Percentiles rank a stretch among this genome's conserved stretches.
Evolutionary conservation across 192 early-diverging fungal species (phyloP).

Genomic region (Coemansia sp.): DNA sequence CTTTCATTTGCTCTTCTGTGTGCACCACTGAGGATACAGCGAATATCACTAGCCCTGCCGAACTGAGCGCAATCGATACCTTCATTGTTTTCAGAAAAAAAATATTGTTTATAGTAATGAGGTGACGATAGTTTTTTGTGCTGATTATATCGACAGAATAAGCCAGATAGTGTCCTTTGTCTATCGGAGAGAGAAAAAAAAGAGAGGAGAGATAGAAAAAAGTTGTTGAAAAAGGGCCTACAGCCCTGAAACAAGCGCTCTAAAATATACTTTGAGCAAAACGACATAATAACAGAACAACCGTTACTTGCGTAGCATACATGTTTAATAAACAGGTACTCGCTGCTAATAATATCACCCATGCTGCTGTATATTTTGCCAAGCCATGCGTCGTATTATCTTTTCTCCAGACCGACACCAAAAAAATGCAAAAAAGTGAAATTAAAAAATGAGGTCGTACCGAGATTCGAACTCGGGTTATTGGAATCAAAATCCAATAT

Average conservation of each 20-base stretch:
- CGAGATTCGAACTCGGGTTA: conserved; percentile 43
- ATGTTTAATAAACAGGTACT: too few species aligned
- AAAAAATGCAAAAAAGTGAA: conserved; percentile 1
- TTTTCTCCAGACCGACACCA: not conserved
- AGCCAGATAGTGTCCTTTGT: too few species aligned
- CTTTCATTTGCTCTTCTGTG: not conserved
- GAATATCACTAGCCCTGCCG: not conserved
- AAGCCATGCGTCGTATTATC: not conserved
- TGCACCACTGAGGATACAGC: not conserved
- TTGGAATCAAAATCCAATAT: conserved; percentile 27
- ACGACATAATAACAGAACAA: too few species aligned
- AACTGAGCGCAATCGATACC: not conserved
- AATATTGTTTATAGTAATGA: not conserved
- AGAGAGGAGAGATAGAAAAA: too few species aligned
- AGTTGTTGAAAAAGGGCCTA: too few species aligned
- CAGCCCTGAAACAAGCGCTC: too few species aligned
- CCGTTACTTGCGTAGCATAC: too few species aligned
- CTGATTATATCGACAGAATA: not conserved
- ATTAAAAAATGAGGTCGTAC: conserved; percentile 17
- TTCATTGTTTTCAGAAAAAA: conserved; percentile 1
- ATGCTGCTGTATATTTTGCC: not conserved
- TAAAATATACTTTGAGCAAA: too few species aligned
- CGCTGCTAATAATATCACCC: too few species aligned
- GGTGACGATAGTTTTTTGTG: not conserved
- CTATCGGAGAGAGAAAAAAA: too few species aligned